Evolutionary conservation across 1,284 basidiomycete genomes (phyloP), one percentile per base, ranked within the genome.

Genomic region (Marasmius tenuissimus): DNA sequence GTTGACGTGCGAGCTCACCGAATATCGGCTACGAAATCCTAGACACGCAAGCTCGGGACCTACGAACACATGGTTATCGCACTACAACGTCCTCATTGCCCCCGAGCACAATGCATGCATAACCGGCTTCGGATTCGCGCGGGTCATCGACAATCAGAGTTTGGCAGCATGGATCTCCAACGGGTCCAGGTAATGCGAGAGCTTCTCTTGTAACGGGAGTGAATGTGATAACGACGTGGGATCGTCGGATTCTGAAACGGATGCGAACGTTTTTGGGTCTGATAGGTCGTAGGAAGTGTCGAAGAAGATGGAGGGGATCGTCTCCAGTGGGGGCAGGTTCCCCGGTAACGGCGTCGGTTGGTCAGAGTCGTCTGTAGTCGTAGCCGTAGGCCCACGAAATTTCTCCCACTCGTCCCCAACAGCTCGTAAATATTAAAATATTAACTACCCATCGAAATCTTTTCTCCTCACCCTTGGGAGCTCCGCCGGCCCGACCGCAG

Each of bases 181-280:
- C 1, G 93, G 92, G 73, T 98, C 97, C 7, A 96, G 91, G 70
- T 98, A 92, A 64, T 95, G 91, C 12, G 94, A 96, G 60, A 98
- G 86, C 70, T 89, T 91, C 71, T 98, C 96, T n/a, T 97, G 89
- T 1, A 97, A 80, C 0, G 88, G 89, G 3, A 89, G 79, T 3
- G 89, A 81, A 76, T 91, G 79, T 27, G 88, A 82, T 65, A 89
- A 80, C 10, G 86, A 78, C 0, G 83, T 78, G 0, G 85, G 85
- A 67, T 90, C 85, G 45, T 73, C 70, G 70, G 81, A 81, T 67
- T 92, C 91, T 11, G 93, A 93, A 54, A 98, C 91, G 5, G 85
- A 78, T 60, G 88, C 83, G 75, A 98, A 99, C 0, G 88, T 97
- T 42, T 78, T 80, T 0, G 94, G 89, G 71, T 97, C 88, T 9